Base-by-base conservation (phyloP, 495 filamentous ascomycete genomes). In the Extremus antarcticus region DNA sequence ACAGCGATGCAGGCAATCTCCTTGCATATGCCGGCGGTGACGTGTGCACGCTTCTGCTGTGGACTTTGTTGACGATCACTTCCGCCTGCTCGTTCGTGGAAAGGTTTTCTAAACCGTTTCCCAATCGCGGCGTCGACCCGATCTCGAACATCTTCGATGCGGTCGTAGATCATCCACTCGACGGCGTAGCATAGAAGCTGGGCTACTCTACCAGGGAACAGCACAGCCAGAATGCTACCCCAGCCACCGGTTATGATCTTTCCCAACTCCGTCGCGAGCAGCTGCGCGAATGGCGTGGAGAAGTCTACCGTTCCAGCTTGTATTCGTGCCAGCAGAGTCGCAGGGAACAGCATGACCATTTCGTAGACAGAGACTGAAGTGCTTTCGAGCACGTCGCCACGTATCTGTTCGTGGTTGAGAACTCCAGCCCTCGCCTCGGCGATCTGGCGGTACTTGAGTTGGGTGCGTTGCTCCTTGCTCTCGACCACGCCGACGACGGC, bases 401-500 rank as follows among this genome's bases (percentile, higher is more conserved):
- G 13, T 1, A 58, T 19, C 19, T 62, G 24, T 32, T 60, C 60
- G 21, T 47, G 51, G 11, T 61, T 38, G 20, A 61, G 32, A n/a
- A 58, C 7, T 17, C 43, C 57, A 3, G 55, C 43, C 23, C 55
- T 55, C 15, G 47, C 53, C 25, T 58, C 45, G 16, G 21, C 19
- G 23, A 20, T 23, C 52, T 46, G 25, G 47, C 49, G 17, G 32
- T 53, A 10, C 17, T 24, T 15, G 1, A 21, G n/a, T 20, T 19
- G 29, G 21, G 54, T 21, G 3, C 19, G n/a, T n/a, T 20, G 2
- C n/a, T 56, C 53, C 19, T 46, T 48, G 15, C 50, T 51, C 50
- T 63, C 62, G 3, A 68, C 64, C n/a, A 71, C 68, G 13, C 68
- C 68, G 19, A 68, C 63, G 16, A 66, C 53, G 25, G 60, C 62